Conservation (phyloP, 2,329 filamentous ascomycete species). For the Tympanopsis confertula region DNA sequence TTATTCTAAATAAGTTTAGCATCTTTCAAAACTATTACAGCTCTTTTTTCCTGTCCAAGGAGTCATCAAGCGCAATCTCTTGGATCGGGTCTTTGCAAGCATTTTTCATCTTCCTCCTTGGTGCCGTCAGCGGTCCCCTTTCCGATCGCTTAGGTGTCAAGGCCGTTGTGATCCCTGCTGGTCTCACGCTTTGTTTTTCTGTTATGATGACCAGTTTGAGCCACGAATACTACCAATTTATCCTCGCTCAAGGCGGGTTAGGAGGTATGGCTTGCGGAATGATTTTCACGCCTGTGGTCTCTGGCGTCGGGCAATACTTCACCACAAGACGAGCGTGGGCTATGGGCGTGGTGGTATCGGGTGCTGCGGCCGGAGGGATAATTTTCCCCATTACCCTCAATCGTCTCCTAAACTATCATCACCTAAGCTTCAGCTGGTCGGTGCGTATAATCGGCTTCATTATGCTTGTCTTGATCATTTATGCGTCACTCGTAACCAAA, state of each 20-base stretch:
- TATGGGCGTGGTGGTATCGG: constrained; percentile 30
- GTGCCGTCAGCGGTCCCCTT: constrained; percentile 21
- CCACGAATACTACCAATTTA: constrained; percentile 35
- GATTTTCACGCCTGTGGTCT: constrained; percentile 29
- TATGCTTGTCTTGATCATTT: constrained; percentile 27
- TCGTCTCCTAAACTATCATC: constrained; percentile 30
- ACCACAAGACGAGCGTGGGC: constrained; percentile 31
- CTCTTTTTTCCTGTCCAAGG: constrained; percentile 16
- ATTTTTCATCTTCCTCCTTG: constrained; percentile 22
- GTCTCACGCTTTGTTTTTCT: constrained; percentile 20
- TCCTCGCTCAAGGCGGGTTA: constrained; percentile 35
- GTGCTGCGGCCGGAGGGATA: constrained; percentile 37
- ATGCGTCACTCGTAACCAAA: constrained; percentile 21
- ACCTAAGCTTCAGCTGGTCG: constrained; percentile 36
- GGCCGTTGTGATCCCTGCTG: constrained; percentile 21
- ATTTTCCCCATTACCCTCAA: constrained; percentile 35
- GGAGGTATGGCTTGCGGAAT: constrained; percentile 26
- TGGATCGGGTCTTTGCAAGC: constrained; percentile 28
- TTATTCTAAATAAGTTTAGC: constrained; percentile 13
- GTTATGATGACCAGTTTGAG: constrained; percentile 31
- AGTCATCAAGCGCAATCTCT: constrained; percentile 19
- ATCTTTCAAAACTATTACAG: constrained; percentile 31
- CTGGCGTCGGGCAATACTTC: constrained; percentile 33
- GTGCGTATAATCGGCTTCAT: constrained; percentile 39
- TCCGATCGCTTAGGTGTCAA: constrained; percentile 28